Base-by-base conservation (phyloP, 768 basidiomycete genomes). In the Naganishia onofrii region DNA sequence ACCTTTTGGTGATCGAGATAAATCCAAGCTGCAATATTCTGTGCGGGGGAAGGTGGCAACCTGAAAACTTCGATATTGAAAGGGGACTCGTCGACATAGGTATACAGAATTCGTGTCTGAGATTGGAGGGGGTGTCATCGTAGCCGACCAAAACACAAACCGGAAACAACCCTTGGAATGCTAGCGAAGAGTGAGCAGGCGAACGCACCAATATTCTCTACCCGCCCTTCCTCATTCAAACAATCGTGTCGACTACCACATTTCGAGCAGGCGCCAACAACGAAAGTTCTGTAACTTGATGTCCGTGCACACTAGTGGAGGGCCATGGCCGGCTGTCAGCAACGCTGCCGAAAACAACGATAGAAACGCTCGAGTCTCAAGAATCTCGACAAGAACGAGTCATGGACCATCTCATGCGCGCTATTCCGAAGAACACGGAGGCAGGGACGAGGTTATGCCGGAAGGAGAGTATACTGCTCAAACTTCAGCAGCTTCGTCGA, bases 281-380 rank as follows among this genome's bases (percentile, higher is more conserved):
- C 2, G 19, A 8, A 42, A 42, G 2, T 15, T 17, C 7, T 7
- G 42, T 10, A 17, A 42, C 42, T 42, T 42, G 42, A 63, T 63
- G 60, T 63, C 60, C 15, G 32, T 63, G 12, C 38, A 63, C 26
- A 63, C 60, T 8, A 3, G 31, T 13, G 38, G 60, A 4, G 60
- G 60, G 1, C 60, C 60, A 8, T 29, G 38, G 38, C 60, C 60
- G 2, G 42, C 36, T 17, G 60, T 44, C 3, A 38, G 60, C 23
- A 29, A 29, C 29, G 60, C 60, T 29, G 60, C 60, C 38, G 6
- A 5, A 17, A 42, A 26, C 48, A 26, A 51, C 23, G 3, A 42
- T 44, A 42, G 38, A 63, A 12, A 26, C 38, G 26, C 36, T 63
- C 28, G 42, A 13, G 29, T 44, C 15, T 29, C 60, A 13, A 9